Conservation (phyloP, 768 basidiomycete species). For the Kwoniella dendrophila region DNA sequence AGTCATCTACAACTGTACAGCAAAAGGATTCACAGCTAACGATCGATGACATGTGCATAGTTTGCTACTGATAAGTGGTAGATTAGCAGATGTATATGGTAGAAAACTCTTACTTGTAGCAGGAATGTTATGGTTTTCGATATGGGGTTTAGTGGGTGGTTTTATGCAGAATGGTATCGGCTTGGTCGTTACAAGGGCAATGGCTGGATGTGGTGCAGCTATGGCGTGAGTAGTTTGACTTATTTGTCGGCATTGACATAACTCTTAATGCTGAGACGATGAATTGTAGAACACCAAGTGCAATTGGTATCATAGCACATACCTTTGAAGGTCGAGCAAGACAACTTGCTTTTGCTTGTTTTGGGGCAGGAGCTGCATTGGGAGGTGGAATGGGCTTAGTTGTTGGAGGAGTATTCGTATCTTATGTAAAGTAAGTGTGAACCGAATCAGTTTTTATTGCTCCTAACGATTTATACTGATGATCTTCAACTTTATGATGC, state of each 20-base stretch:
- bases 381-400: conserved; percentile 72
- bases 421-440: conserved; percentile 59
- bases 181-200: conserved; percentile 71
- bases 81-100: conserved; percentile 61
- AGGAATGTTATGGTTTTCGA: conserved; percentile 64
- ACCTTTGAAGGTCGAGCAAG: conserved; percentile 73
- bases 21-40: conserved; percentile 51
- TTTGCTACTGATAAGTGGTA: conserved; percentile 41
- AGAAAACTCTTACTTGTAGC: conserved; percentile 57
- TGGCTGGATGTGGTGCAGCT: conserved; percentile 77
- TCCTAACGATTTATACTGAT: background rate
- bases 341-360: conserved; percentile 77
- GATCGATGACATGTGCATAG: conserved; percentile 32
- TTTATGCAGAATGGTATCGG: conserved; percentile 60
- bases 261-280: too few species aligned
- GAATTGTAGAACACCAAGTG: conserved; percentile 38
- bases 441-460: background rate
- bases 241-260: conserved; percentile 26
- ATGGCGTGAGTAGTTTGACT: conserved; percentile 58
- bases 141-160: conserved; percentile 62
- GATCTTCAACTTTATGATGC: background rate
- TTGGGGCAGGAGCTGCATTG: conserved; percentile 80
- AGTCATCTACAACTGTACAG: conserved; percentile 11
- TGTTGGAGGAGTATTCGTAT: conserved; percentile 71
- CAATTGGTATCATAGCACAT: conserved; percentile 76